These are phyloP conservation scores for Fusarium musae DNA, from an alignment of 2,329 filamentous ascomycete genomes.

Conservation along the genomic window DNA sequence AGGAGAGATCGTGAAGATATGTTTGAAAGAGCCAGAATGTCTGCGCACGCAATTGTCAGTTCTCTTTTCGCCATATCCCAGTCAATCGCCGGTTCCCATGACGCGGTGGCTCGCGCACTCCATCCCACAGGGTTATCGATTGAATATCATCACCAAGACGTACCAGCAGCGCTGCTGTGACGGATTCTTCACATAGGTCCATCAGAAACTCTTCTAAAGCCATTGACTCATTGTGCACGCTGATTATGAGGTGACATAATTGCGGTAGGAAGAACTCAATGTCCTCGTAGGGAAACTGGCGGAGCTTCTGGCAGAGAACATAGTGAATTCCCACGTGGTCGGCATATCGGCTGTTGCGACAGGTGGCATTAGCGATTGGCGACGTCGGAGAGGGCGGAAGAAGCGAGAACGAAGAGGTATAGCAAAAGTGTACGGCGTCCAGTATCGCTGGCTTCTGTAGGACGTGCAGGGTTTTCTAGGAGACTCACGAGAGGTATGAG, in stretches of 20 bases:
- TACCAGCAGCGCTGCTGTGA: constrained; percentile 85
- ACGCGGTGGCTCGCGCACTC: constrained; percentile 12
- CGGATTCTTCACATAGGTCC: constrained; percentile 87
- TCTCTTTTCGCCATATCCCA: neutral
- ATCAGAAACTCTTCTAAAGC: constrained; percentile 88
- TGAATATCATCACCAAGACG: constrained; percentile 47
- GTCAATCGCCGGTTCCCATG: constrained; percentile 4
- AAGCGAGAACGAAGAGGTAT: neutral
- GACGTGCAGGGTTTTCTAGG: constrained; percentile 3
- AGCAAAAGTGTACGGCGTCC: neutral
- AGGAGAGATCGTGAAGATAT: constrained; percentile 82
- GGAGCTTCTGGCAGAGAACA: constrained; percentile 87
- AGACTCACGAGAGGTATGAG: constrained; percentile 84
- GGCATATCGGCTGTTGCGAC: constrained; percentile 76
- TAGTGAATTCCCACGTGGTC: constrained; percentile 92
- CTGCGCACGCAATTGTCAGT: constrained; percentile 56
- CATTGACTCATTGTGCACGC: constrained; percentile 91
- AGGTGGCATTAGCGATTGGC: constrained; percentile 43
- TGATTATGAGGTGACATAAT: constrained; percentile 88
- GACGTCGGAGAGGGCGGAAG: constrained; percentile 31
- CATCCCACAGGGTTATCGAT: constrained; percentile 6
- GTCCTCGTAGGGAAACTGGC: constrained; percentile 89
- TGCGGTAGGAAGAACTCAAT: constrained; percentile 93
- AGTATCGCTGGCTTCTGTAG: neutral
- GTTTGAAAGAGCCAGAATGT: constrained; percentile 93